Evolutionary conservation across 2,329 filamentous ascomycete genomes (phyloP), one percentile per base, ranked within the genome.

Genomic region (Cercospora sojina): DNA sequence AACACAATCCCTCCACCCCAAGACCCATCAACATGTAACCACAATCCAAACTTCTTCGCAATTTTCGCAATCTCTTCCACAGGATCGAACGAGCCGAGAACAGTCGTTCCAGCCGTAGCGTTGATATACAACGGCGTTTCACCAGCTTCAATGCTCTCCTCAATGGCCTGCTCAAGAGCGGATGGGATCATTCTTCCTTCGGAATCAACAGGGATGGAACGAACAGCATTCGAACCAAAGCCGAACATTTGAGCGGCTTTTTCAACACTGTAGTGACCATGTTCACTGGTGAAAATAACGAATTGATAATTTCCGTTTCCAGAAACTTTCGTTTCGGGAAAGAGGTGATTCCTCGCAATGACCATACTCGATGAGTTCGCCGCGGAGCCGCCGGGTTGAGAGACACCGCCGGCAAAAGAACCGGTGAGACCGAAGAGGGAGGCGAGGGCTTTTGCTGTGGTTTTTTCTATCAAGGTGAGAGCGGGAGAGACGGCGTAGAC

Each of bases 401-500:
- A 88, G 68, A 95, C 86, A 13, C 92, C 92, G 41, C 90, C 90
- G 2, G 87, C 84, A 49, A 85, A 82, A 4, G 88, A 86, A 0
- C 90, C 90, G 5, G 79, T 83, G 76, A 96, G 88, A 5, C 92
- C 92, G 74, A 96, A 96, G 23, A 93, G 83, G 2, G 82, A 80
- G 1, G 94, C 94, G 20, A 99, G 83, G 1, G 86, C 84, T 47
- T 85, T 85, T 12, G 90, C 87, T 0, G 92, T 96, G 61, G 87
- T 85, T 78, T 97, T 97, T 79, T 98, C 95, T 69, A 98, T 88
- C 7, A 97, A 79, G 0, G 92, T 92, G 59, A 98, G 83, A 7
- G 91, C 93, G 0, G 95, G 95, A 0, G 94, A 97, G 65, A 97
- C 93, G 80, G 94, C 90, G 81, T 93, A 98, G 68, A 98, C 92